Evolutionary conservation across 371 early-diverging fungal species (phyloP).

Genomic region (Cokeromyces recurvatus): DNA sequence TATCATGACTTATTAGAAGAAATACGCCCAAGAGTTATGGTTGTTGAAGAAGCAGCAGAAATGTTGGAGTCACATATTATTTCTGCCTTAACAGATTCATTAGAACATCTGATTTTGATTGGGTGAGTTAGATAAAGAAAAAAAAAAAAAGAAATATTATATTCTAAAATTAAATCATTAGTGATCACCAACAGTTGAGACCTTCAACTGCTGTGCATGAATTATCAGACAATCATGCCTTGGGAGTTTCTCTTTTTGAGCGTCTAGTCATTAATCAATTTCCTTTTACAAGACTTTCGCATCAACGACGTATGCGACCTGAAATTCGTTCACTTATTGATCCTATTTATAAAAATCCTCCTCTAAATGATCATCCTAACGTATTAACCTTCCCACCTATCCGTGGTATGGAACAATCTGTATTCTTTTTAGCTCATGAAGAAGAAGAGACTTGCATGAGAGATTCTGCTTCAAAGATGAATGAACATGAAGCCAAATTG

Average conservation of each 20-base stretch:
- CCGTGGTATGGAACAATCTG: conserved; percentile 52
- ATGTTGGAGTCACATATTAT: conserved; percentile 69
- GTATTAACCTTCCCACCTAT: conserved; percentile 47
- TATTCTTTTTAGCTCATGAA: conserved; percentile 52
- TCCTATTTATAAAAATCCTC: conserved; percentile 50
- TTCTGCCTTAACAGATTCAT: conserved; percentile 48
- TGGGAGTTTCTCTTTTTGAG: conserved; percentile 69
- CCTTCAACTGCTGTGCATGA: conserved; percentile 52
- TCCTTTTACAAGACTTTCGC: conserved; percentile 47
- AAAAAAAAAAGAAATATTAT: too few species aligned
- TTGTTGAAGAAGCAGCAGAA: conserved; percentile 75
- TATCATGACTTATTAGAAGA: conserved; percentile 52
- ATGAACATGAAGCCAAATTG: conserved; percentile 58
- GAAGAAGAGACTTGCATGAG: conserved; percentile 42
- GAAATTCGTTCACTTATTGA: conserved; percentile 58
- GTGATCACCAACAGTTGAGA: conserved; percentile 70
- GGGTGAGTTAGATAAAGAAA: too few species aligned
- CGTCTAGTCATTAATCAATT: conserved; percentile 51
- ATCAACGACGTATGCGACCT: conserved; percentile 74
- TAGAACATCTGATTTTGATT: conserved; percentile 65
- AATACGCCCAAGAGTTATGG: conserved; percentile 50
- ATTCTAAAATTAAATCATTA: conserved; percentile 11
- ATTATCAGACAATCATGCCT: conserved; percentile 38
- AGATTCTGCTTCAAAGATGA: conserved; percentile 53
- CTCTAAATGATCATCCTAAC: conserved; percentile 43